Conservation (phyloP, 345 rosid genomes). For the Populus ilicifolia region DNA sequence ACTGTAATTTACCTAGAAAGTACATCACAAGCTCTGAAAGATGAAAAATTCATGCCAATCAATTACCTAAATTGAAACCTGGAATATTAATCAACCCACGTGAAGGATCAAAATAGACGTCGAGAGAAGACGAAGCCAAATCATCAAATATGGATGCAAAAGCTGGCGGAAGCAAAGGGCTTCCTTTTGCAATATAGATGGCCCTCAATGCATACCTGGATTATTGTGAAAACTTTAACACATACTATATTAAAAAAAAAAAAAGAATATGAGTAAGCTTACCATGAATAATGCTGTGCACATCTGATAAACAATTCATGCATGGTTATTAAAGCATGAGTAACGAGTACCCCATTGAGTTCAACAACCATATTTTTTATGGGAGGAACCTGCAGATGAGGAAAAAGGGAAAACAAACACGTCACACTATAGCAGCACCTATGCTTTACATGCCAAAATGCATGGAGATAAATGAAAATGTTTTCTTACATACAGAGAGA, state of each 20-base stretch:
- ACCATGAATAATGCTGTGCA: constrained; percentile 94
- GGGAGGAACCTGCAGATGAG: constrained; percentile 64
- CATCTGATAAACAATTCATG: constrained; percentile 71
- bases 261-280: constrained; percentile 21
- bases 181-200: constrained; percentile 87
- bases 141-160: constrained; percentile 88
- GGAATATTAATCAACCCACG: constrained; percentile 67
- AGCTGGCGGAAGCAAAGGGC: constrained; percentile 81
- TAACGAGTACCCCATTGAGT: constrained; percentile 86
- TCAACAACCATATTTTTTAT: constrained; percentile 82
- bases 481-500: constrained; percentile 5
- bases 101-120: constrained; percentile 93
- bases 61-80: constrained; percentile 71
- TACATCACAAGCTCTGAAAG: not conserved
- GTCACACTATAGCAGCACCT: constrained; percentile 7
- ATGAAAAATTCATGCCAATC: not conserved
- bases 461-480: not conserved
- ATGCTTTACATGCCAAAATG: constrained; percentile 14
- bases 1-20: not conserved
- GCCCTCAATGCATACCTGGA: constrained; percentile 93
- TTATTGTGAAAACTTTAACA: constrained; percentile 9
- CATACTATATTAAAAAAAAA: not conserved
- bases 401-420: constrained; percentile 12
- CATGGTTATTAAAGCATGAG: constrained; percentile 82
- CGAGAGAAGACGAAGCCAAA: constrained; percentile 85